A percentile compares a stretch with the other conserved stretches of the same genome.
Conservation (phyloP, 1,139 yeast genomes). For the Suhomyces wounanorum region DNA sequence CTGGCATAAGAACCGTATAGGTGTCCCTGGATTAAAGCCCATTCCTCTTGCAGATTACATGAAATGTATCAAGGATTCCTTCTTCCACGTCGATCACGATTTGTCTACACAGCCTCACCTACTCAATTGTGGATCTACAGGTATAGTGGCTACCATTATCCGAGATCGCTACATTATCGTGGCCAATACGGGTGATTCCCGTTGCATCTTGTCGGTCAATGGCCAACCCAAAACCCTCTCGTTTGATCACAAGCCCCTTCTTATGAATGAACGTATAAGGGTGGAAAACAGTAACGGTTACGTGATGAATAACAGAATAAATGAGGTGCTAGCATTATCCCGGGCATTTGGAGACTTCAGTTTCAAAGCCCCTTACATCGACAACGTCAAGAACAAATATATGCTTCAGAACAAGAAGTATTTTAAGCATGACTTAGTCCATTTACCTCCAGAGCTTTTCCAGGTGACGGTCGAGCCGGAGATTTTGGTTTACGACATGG, state of each 20-base stretch:
- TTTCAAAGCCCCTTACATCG: slow-evolving; percentile 54
- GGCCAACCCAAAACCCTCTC: slow-evolving; percentile 63
- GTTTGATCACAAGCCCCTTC: slow-evolving; percentile 76
- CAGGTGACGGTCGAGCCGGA: slow-evolving; percentile 77
- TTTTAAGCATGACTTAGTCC: slow-evolving; percentile 21
- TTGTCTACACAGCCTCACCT: slow-evolving; percentile 46
- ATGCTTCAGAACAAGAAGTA: slow-evolving; percentile 24
- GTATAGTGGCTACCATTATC: slow-evolving; percentile 56
- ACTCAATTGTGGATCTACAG: slow-evolving; percentile 68
- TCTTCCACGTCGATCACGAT: slow-evolving; percentile 58
- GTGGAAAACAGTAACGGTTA: slow-evolving; percentile 76
- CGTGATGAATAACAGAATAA: slow-evolving; percentile 67
- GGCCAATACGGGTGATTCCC: slow-evolving; percentile 76
- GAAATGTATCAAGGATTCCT: slow-evolving; percentile 51
- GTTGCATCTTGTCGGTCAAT: slow-evolving; percentile 58
- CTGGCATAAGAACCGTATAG: slow-evolving; percentile 4
- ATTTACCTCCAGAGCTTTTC: slow-evolving; percentile 43
- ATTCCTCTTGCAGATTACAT: slow-evolving; percentile 20
- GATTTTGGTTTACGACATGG: slow-evolving; percentile 53
- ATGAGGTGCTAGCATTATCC: slow-evolving; percentile 70
- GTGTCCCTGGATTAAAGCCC: slow-evolving; percentile 1
- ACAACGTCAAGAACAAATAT: slow-evolving; percentile 33
- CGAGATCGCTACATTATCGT: slow-evolving; percentile 52
- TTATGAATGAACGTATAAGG: slow-evolving; percentile 72
- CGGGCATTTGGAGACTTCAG: slow-evolving; percentile 79